Evolutionary conservation across 169 alveolate genomes (phyloP), one percentile per base, ranked within the genome.

Genomic region (Plasmodium inui): DNA sequence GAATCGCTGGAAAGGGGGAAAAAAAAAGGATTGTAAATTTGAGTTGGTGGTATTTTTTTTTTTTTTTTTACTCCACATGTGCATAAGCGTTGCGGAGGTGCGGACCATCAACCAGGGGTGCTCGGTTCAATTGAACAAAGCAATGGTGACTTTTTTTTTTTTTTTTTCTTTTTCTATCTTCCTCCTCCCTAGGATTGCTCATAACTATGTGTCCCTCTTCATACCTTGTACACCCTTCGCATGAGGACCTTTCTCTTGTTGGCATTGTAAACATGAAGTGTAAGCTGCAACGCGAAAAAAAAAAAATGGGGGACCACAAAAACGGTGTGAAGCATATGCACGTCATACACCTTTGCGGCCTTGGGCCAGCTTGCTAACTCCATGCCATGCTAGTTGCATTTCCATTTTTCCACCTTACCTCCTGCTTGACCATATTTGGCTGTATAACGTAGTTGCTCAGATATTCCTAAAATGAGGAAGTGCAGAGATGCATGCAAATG

Each of bases 181-280:
- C 10, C 19, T 72, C 76, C 28, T 70, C 5, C 57, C 37, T 73
- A 14, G 61, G 61, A 50, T 14, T 50, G 19, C 19, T 50, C 61
- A 50, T 50, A 50, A 44, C 17, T 50, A 3, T 50, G 22, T 14
- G 41, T 50, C 2, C 41, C 44, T 85, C 44, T 74, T 41, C 37
- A 30, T 74, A 85, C 93, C 93, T 85, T 85, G 28, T 74, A 86
- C 10, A 86, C 93, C 85, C 72, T 86, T 53, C 93, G 82, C 34
- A 86, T 7, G 46, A 19, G 9, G 17, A 74, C 74, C 32, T 74
- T 85, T 46, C 70, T 85, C 26, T 37, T 74, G 26, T 85, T 78
- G n/a, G 28, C 61, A n/a, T 46, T 76, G 17, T 83, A 83, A 17
- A 85, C 70, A 50, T 37, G 37, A 76, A 85, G 81, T 6, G 93